phyloP scores from a whole-genome alignment of 139 green algal genomes.

The Chlorella ohadii region DNA sequence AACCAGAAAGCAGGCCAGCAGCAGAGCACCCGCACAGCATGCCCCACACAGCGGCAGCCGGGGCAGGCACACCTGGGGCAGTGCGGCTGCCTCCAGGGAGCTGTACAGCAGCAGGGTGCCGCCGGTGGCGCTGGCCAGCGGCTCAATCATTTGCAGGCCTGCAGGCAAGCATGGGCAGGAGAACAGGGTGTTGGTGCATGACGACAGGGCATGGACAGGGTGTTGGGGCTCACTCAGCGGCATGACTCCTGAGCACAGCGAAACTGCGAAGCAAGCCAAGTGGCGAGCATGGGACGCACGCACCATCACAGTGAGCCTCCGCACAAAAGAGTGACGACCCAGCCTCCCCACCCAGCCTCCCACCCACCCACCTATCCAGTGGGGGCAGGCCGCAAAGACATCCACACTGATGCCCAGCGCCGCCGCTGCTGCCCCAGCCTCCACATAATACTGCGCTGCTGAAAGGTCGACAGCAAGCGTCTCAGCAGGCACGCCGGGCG shows the following conservation, averaged over 20 bases:
- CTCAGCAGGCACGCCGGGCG: background rate
- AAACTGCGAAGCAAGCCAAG: no score
- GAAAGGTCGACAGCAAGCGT: slow-evolving; percentile 26
- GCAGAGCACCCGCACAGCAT: no score
- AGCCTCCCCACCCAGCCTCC: no score
- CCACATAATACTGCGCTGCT: slow-evolving; percentile 72
- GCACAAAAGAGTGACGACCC: no score
- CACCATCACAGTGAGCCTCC: no score
- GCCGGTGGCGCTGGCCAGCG: slow-evolving; percentile 68
- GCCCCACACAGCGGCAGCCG: no score
- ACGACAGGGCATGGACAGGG: no score
- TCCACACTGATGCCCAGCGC: slow-evolving; percentile 82
- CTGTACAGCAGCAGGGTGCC: slow-evolving; percentile 83
- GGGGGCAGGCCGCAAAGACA: slow-evolving; percentile 67
- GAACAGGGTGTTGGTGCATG: background rate
- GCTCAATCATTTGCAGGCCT: slow-evolving; percentile 63
- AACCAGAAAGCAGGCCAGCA: no score
- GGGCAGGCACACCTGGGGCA: slow-evolving; percentile 60
- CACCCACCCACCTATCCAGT: slow-evolving; percentile 11
- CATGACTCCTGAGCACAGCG: no score
- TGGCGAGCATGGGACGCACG: no score
- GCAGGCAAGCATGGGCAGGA: background rate
- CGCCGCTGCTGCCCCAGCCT: slow-evolving; percentile 75
- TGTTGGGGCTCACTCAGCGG: no score
- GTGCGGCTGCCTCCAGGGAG: slow-evolving; percentile 42